These are phyloP conservation scores for Podila horticola DNA, from an alignment of 192 early-diverging fungal genomes.

Conservation along the genomic window DNA sequence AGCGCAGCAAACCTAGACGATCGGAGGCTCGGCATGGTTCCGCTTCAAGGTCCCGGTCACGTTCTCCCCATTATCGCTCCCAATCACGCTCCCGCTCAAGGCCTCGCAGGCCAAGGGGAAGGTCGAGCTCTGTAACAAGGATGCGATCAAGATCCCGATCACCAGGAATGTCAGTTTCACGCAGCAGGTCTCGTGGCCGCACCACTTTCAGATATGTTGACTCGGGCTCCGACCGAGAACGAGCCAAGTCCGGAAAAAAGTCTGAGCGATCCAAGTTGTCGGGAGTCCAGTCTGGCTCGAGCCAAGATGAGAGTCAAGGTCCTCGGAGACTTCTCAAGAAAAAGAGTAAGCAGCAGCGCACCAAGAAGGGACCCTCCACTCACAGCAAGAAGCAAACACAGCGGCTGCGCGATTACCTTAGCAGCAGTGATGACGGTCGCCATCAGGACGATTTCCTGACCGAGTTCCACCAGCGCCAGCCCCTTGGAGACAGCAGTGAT, in stretches of 20 bases:
- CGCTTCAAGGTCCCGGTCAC: constrained; percentile 10
- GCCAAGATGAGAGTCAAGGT: constrained; percentile 39
- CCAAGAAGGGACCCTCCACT: constrained; percentile 7
- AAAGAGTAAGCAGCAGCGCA: constrained; percentile 2
- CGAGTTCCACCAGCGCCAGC: constrained; percentile 55
- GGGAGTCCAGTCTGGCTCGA: constrained; percentile 15
- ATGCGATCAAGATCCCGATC: not conserved
- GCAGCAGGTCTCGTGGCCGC: constrained; percentile 32
- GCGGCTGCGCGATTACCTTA: constrained; percentile 60
- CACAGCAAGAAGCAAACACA: constrained; percentile 44
- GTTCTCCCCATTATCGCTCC: constrained; percentile 18
- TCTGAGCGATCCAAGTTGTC: not conserved
- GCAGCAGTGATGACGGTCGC: constrained; percentile 54
- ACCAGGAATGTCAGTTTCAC: constrained; percentile 14
- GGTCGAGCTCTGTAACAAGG: not conserved
- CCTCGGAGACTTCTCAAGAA: constrained; percentile 21
- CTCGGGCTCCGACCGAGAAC: constrained; percentile 24
- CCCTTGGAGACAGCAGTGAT: constrained; percentile 35
- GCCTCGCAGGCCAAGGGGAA: not conserved
- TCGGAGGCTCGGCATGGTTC: constrained; percentile 29
- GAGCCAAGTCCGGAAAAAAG: constrained; percentile 9
- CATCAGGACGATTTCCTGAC: constrained; percentile 59
- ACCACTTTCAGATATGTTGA: constrained; percentile 9
- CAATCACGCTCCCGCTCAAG: constrained; percentile 27
- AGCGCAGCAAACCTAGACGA: constrained; percentile 9